Percentiles rank a stretch among this genome's conserved stretches.
Evolutionary conservation across 169 alveolate genomes (phyloP).

Genomic region (Plasmodium sp.): DNA sequence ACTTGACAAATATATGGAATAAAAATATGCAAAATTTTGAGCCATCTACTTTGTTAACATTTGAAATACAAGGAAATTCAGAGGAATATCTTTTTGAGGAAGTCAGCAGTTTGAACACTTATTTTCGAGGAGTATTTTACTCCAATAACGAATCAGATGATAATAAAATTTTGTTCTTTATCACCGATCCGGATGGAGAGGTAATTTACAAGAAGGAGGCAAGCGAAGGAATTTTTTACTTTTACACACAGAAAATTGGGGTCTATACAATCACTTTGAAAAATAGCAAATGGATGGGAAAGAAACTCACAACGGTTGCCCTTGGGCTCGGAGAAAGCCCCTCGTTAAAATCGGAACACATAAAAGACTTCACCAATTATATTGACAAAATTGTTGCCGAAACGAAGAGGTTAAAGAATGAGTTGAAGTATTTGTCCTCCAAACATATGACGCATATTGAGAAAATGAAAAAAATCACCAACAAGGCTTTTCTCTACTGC

Average conservation of each 20-base stretch:
- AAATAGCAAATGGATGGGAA: slow-evolving; percentile 64
- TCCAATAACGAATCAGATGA: slow-evolving; percentile 60
- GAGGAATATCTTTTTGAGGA: slow-evolving; percentile 70
- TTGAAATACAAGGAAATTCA: slow-evolving; percentile 51
- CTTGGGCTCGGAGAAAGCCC: slow-evolving; percentile 67
- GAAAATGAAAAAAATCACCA: slow-evolving; percentile 68
- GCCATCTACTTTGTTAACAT: slow-evolving; percentile 60
- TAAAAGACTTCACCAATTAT: slow-evolving; percentile 60
- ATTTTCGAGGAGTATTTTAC: slow-evolving; percentile 71
- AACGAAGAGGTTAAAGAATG: slow-evolving; percentile 68
- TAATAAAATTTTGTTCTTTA: slow-evolving; percentile 24
- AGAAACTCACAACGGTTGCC: slow-evolving; percentile 62
- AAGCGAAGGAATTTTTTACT: slow-evolving; percentile 62
- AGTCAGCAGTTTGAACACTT: not conserved
- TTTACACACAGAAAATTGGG: slow-evolving; percentile 58
- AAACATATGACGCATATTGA: slow-evolving; percentile 58
- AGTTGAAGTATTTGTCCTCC: slow-evolving; percentile 67
- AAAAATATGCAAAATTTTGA: slow-evolving; percentile 72
- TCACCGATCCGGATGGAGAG: slow-evolving; percentile 53
- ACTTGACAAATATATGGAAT: slow-evolving; percentile 65
- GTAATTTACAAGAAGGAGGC: slow-evolving; percentile 55
- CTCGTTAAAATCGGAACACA: slow-evolving; percentile 51
- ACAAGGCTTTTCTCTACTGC: slow-evolving; percentile 66
- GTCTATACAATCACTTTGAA: slow-evolving; percentile 38
- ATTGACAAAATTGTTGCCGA: slow-evolving; percentile 37